Evolutionary conservation across 2,329 filamentous ascomycete species (phyloP).

Genomic region (Neofusicoccum sp.): DNA sequence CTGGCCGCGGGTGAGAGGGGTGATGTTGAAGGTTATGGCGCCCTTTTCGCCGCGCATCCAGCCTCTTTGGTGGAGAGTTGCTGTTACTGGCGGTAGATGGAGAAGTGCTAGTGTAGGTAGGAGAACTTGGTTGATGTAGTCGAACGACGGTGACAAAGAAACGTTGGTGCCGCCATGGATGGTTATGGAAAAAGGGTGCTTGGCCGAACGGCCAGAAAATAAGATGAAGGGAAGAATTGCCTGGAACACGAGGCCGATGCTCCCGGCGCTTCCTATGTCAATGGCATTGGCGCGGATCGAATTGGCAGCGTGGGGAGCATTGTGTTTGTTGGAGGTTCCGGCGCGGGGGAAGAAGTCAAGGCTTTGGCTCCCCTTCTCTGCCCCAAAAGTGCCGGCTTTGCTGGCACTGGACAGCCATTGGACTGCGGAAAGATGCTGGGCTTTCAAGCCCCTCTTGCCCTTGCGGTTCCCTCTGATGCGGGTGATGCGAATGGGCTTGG

Average conservation of each 20-base stretch:
- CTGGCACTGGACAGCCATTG: slow-evolving; percentile 52
- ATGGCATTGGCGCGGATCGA: slow-evolving; percentile 23
- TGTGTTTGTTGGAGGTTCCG: slow-evolving; percentile 28
- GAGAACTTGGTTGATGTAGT: slow-evolving; percentile 57
- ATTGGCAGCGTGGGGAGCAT: slow-evolving; percentile 37
- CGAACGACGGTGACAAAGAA: slow-evolving; percentile 53
- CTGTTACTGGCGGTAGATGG: slow-evolving; percentile 48
- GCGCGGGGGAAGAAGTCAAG: slow-evolving; percentile 39
- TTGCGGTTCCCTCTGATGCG: slow-evolving; percentile 54
- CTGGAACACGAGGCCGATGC: slow-evolving; percentile 57
- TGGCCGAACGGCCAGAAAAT: slow-evolving; percentile 33
- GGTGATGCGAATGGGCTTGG: slow-evolving; percentile 49
- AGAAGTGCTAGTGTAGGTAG: slow-evolving; percentile 52
- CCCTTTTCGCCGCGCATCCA: slow-evolving; percentile 43
- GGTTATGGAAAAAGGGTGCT: slow-evolving; percentile 30
- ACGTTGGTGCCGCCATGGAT: slow-evolving; percentile 61
- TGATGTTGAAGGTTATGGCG: slow-evolving; percentile 49
- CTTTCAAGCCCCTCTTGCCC: slow-evolving; percentile 55
- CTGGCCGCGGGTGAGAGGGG: slow-evolving; percentile 33
- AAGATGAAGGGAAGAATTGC: slow-evolving; percentile 59
- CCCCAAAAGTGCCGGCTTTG: slow-evolving; percentile 43
- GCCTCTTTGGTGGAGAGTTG: slow-evolving; percentile 30
- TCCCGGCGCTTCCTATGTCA: slow-evolving; percentile 46
- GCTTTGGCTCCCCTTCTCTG: slow-evolving; percentile 42
- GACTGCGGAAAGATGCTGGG: slow-evolving; percentile 57